Base-by-base conservation (phyloP, 257 asterid genomes). In the Solanum tarapatanum region DNA sequence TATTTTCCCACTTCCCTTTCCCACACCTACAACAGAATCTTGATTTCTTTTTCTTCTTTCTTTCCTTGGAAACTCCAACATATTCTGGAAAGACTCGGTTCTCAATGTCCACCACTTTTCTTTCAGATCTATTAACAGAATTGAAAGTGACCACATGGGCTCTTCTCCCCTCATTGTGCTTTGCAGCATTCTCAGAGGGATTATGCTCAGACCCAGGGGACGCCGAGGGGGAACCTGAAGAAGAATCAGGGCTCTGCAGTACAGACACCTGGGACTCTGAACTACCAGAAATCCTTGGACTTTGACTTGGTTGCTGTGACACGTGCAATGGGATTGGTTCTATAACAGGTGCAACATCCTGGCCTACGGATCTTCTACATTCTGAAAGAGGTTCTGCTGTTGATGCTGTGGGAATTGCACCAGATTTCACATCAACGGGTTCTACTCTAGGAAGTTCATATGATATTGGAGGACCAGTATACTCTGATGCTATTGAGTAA, bases 1-100 rank as follows among this genome's bases (percentile, higher is more conserved):
- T 94, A 0, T 92, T 89, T 84, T 94, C 98, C 99, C 99, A 94
- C 92, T 96, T 96, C 24, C 98, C 98, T 84, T 93, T 94, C 51
- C 98, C 97, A 87, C 98, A 96, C 92, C 98, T 89, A 88, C 90
- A 88, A 85, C 99, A 96, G 37, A 94, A 92, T 89, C 94, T 93
- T 3, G 90, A 89, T 64, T 93, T 94, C 94, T 91, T 93, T 55
- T 93, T 94, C 92, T 94, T 93, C 92, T 94, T 95, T 90, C 91
- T 94, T 87, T 93, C 98, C 90, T 89, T 91, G 8, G 94, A 86
- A 23, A 92, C 94, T 14, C 90, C 92, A 11, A 89, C 89, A 70
- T 64, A 93, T 86, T 94, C 97, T 2, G 96, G 94, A 85, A 90
- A 94, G 26, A 92, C 92, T 88, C 91, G 95, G 69, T 93, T 94